Evolutionary conservation across 2,329 filamentous ascomycete genomes (phyloP), one percentile per base, ranked within the genome.

Genomic region (Clarireedia paspali): DNA sequence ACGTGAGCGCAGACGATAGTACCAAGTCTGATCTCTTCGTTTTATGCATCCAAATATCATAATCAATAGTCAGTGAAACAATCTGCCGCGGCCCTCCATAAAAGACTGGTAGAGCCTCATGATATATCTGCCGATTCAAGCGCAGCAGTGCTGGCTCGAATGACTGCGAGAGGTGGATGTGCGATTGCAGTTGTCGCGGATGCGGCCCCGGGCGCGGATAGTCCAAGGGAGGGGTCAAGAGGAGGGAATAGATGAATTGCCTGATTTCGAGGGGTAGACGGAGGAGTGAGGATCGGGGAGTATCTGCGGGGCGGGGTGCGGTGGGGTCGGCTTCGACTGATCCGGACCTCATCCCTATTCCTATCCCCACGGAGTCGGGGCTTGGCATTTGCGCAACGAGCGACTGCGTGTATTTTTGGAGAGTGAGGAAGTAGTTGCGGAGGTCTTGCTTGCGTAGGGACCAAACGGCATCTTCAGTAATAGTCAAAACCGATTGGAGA

Each of bases 1-100:
- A 60, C 15, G 58, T 59, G 5, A 67, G 47, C n/a, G 48, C 42
- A 9, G 62, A 56, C 7, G 56, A 59, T 30, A 66, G 55, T 14
- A 67, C 47, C 6, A 66, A 52, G 20, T 62, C 59, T 5, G 60
- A 61, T 23, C 65, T 63, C n/a, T 50, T 55, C 2, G 61, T 62
- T 47, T 63, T 66, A 50, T 67, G 65, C 3, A 44, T 40, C 65
- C 65, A 67, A 47, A 67, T 39, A 48, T 66, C 63, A 54, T 64
- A 66, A 56, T 66, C 59, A 20, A 66, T 59, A 6, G 46, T 63
- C 20, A 63, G 50, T 36, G 59, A 59, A 2, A 65, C 53, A 7
- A 45, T 59, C 38, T 67, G 65, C 1, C 51, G 50, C 20, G 59
- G 47, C 10, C 49, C 40, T n/a, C 65, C 64, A 23, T 66, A 66